Evolutionary conservation across 495 filamentous ascomycete species (phyloP), one percentile per base, ranked within the genome.

Genomic region (Hypoxylon perforatum): DNA sequence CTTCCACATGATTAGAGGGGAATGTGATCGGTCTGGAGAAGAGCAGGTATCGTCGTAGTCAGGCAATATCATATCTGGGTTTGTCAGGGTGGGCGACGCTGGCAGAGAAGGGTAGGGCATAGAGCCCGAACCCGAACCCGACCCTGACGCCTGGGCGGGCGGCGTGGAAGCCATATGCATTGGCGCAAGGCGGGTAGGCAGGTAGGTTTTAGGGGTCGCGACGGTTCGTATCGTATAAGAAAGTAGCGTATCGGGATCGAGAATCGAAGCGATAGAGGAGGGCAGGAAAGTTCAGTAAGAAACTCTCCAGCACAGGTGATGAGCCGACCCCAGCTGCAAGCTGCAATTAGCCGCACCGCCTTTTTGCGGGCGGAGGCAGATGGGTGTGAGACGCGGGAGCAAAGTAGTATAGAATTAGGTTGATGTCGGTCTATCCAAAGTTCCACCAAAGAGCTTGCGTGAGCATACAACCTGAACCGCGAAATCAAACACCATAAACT

Each of bases 1-100:
- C 58, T 79, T 81, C 81, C 81, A 84, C 76, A 79, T 77, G 72
- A 71, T 75, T 6, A 80, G 59, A 12, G 78, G 75, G 2, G 76
- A 73, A 19, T 79, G 75, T 41, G 73, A 71, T 48, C 70, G 74
- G 47, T 77, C 79, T 28, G 78, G 81, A n/a, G 77, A 80, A 61
- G 76, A 74, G 67, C 80, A 81, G 46, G 83, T 83, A 72, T 88
- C 84, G 54, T 77, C 73, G 69, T 88, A 85, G 71, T 85, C 84
- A 36, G 93, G 93, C 38, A 97, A 82, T 62, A 97, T 96, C 92
- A 97, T 93, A 75, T 95, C 92, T 35, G 92, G 92, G 76, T 96
- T 93, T n/a, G 92, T 93, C 60, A 97, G 79, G 7, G 93, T 95
- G 44, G 93, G 93, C 48, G 92, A 96, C 23, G 88, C 82, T 47